Conservation (phyloP, 768 basidiomycete genomes). For the Phylloporus rhodoxanthus region DNA sequence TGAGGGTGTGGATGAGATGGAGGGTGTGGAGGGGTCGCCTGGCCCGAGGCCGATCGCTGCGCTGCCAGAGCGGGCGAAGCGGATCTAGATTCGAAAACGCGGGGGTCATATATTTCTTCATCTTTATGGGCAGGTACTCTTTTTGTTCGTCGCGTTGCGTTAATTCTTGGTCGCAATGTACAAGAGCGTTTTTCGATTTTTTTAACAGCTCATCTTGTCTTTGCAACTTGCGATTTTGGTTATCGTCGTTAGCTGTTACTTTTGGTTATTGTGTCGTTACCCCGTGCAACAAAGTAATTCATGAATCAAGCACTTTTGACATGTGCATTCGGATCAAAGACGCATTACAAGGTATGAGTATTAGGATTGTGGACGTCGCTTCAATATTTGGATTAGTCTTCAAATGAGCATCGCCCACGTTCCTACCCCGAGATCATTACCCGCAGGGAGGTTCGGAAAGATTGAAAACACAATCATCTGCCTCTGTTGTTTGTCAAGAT, state of each 20-base stretch:
- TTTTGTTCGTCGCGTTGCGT: neutral
- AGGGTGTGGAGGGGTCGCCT: slow-evolving; percentile 19
- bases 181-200: neutral
- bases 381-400: too few relatives aligned
- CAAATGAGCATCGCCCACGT: too few relatives aligned
- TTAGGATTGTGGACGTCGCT: neutral
- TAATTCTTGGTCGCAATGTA: neutral
- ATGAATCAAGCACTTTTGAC: neutral
- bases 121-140: slow-evolving; percentile 3
- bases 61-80: slow-evolving; percentile 29
- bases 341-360: neutral
- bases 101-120: neutral
- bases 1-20: neutral
- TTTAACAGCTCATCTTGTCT: neutral
- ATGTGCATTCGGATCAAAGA: too few relatives aligned
- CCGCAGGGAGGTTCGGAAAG: too few relatives aligned
- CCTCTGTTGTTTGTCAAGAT: too few relatives aligned
- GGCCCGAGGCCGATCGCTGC: slow-evolving; percentile 23
- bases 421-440: too few relatives aligned
- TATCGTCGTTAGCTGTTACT: neutral
- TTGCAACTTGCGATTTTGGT: neutral
- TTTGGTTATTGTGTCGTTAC: neutral
- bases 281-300: neutral
- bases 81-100: slow-evolving; percentile 7
- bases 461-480: too few relatives aligned